phyloP scores from a whole-genome alignment of 257 asterid genomes.

The Anisodus acutangulus region DNA sequence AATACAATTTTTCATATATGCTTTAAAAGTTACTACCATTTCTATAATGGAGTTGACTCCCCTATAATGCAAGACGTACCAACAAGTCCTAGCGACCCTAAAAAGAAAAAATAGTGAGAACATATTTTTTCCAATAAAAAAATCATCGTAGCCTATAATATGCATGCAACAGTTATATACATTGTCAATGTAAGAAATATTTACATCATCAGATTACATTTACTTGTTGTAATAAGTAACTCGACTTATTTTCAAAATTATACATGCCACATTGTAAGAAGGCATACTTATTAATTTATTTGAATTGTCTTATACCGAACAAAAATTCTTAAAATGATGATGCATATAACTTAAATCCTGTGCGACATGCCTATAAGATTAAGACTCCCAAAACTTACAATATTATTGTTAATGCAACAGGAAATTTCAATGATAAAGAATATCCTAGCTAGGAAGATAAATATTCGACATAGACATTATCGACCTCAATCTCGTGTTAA shows the following conservation, averaged over 20 bases:
- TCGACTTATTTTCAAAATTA: not conserved
- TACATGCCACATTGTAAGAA: not conserved
- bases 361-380: not conserved
- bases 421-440: not conserved
- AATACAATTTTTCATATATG: too few species aligned
- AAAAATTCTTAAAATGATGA: too few species aligned
- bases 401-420: not conserved
- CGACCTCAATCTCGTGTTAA: not conserved
- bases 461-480: not conserved
- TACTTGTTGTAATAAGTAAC: not conserved
- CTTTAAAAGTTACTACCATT: not conserved
- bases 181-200: rapidly evolving
- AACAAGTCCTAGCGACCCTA: not conserved
- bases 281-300: not conserved
- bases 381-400: not conserved
- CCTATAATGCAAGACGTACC: not conserved
- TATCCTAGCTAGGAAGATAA: not conserved
- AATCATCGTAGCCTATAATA: not conserved
- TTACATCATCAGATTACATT: not conserved
- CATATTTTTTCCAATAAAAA: not conserved
- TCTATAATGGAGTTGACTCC: not conserved
- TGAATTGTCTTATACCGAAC: not conserved
- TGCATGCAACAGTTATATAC: not conserved
- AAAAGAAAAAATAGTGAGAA: not conserved
- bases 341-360: not conserved